phyloP scores from a whole-genome alignment of 2,329 filamentous ascomycete species.

The Sphaerulina musiva region DNA sequence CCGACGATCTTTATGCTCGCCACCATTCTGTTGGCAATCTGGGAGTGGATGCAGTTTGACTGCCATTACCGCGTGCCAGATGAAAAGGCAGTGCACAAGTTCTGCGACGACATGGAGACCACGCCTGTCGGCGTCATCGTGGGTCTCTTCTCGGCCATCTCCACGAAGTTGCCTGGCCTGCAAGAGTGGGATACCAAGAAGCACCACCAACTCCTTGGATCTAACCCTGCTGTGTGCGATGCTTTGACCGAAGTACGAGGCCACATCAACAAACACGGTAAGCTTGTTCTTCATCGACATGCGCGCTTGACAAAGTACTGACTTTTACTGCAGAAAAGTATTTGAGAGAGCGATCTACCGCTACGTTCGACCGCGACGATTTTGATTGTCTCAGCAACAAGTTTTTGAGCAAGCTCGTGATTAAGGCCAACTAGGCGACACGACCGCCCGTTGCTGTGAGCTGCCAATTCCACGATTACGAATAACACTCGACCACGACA shows the following conservation, averaged over 20 bases:
- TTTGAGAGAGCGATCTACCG: constrained; percentile 63
- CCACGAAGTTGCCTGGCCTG: constrained; percentile 87
- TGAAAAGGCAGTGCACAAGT: constrained; percentile 77
- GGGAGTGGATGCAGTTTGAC: constrained; percentile 99
- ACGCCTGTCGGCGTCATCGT: constrained; percentile 94
- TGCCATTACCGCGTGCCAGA: constrained; percentile 92
- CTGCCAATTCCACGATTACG: constrained; percentile 5
- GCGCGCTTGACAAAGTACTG: constrained; percentile 6
- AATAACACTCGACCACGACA: constrained; percentile 8
- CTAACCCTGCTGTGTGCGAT: constrained; percentile 86
- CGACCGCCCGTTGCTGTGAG: not conserved
- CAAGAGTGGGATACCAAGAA: constrained; percentile 90
- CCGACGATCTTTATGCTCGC: constrained; percentile 97
- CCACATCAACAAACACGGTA: constrained; percentile 91
- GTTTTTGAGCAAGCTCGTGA: constrained; percentile 92
- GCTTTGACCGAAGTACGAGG: constrained; percentile 92
- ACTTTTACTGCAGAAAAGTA: constrained; percentile 63
- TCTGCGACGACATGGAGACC: constrained; percentile 94
- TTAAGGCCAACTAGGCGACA: constrained; percentile 69
- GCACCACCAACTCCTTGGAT: constrained; percentile 84
- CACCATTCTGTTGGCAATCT: constrained; percentile 84
- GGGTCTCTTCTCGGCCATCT: constrained; percentile 94
- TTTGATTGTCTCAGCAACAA: constrained; percentile 97
- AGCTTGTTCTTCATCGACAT: constrained; percentile 37
- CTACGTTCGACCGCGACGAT: constrained; percentile 82